A percentile compares a stretch with the other conserved stretches of the same genome.
Evolutionary conservation across 129 eudicot species (phyloP).

Genomic region (carrot (Daucus carota)): DNA sequence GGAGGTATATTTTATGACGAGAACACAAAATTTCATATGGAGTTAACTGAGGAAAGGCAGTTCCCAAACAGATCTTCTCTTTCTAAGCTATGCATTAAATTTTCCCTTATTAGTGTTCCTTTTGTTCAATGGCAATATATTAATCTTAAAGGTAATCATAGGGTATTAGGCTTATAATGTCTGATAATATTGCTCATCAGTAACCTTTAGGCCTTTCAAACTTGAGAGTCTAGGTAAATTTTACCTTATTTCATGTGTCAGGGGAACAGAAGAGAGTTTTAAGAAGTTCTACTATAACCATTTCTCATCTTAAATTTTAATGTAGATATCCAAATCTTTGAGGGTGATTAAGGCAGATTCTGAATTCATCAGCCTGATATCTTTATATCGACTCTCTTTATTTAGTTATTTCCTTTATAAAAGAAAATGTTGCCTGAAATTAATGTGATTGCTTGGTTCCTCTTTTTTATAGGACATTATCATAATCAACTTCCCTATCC

Average conservation of each 20-base stretch:
- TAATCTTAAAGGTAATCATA: not conserved
- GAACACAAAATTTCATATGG: not conserved
- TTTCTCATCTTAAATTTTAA: too few species aligned
- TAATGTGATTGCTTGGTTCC: not conserved
- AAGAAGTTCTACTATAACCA: not conserved
- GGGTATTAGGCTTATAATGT: too few species aligned
- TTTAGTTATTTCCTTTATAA: not conserved
- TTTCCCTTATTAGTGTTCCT: not conserved
- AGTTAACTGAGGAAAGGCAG: not conserved
- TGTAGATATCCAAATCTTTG: not conserved
- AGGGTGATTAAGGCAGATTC: not conserved
- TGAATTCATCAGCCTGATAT: not conserved
- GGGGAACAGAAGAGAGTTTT: not conserved
- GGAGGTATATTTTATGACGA: not conserved
- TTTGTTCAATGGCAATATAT: not conserved
- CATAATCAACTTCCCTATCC: not conserved
- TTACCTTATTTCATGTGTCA: not conserved
- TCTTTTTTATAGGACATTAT: not conserved
- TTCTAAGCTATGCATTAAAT: not conserved
- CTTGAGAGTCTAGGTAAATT: not conserved
- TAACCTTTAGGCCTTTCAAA: not conserved
- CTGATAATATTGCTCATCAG: too few species aligned
- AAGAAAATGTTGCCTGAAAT: not conserved
- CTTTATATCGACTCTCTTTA: not conserved
- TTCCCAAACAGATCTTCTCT: not conserved